Evolutionary conservation across 163 green algal genomes (phyloP).

Genomic region (Coccomyxa subellipsoidea): DNA sequence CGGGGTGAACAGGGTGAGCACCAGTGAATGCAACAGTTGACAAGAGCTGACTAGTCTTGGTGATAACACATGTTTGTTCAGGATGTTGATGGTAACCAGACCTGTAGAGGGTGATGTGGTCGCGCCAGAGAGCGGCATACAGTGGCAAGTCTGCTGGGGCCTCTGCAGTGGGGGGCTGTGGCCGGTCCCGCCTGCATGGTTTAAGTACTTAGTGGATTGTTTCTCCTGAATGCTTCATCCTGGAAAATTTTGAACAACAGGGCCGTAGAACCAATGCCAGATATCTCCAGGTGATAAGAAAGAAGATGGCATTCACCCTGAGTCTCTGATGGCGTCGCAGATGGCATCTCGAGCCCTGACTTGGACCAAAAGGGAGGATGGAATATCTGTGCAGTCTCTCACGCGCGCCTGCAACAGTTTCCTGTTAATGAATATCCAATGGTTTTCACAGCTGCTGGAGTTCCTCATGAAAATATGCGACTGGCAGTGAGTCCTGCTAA

Average conservation of each 20-base stretch:
- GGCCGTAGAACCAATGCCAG: too few species aligned
- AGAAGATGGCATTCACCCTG: slow-evolving; percentile 13
- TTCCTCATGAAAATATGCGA: too few species aligned
- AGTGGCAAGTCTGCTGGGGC: slow-evolving; percentile 71
- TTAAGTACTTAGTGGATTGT: background rate
- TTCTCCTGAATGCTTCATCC: too few species aligned
- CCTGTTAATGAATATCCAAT: background rate
- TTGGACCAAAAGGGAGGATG: slow-evolving; percentile 38
- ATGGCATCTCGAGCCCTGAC: slow-evolving; percentile 73
- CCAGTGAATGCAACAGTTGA: too few species aligned
- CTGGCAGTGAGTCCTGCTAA: too few species aligned
- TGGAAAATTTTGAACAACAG: too few species aligned
- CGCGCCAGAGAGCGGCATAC: slow-evolving; percentile 58
- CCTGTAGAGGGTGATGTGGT: slow-evolving; percentile 36
- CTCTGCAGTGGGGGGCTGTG: slow-evolving; percentile 35
- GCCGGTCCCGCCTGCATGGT: background rate
- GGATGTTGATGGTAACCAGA: too few species aligned
- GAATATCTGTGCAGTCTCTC: slow-evolving; percentile 63
- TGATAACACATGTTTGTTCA: too few species aligned
- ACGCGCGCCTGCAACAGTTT: slow-evolving; percentile 26
- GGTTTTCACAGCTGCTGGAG: background rate
- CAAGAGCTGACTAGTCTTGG: too few species aligned
- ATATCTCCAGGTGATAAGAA: too few species aligned
- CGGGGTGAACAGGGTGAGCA: background rate
- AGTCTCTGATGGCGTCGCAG: slow-evolving; percentile 75